A percentile compares a stretch with the other conserved stretches of the same genome.
Evolutionary conservation across 331 rosid species (phyloP).

Genomic region (Prunus yedoensis): DNA sequence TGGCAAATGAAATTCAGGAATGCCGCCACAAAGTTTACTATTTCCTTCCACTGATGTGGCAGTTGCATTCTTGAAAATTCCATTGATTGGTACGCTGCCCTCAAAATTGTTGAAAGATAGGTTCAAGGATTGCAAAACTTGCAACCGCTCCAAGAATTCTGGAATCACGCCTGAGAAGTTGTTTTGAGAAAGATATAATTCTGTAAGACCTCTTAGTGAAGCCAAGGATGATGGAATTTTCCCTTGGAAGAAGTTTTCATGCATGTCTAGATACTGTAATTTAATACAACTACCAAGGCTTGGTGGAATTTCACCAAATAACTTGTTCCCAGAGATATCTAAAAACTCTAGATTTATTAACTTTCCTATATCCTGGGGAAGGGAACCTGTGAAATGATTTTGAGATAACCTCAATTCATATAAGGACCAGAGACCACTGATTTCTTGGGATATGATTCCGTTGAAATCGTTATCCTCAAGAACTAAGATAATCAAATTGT

Average conservation of each 20-base stretch:
- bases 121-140: not conserved
- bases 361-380: not conserved
- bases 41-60: conserved; percentile 16
- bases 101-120: not conserved
- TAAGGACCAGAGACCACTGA: not conserved
- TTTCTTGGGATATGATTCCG: not conserved
- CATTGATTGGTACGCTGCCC: conserved; percentile 14
- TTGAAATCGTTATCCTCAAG: not conserved
- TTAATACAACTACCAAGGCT: no score
- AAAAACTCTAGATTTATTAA: not conserved
- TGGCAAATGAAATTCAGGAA: no score
- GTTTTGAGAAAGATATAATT: not conserved
- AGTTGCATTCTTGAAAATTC: conserved; percentile 12
- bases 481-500: not conserved
- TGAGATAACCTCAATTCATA: not conserved
- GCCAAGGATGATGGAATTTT: no score
- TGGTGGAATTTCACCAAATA: no score
- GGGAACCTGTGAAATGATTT: not conserved
- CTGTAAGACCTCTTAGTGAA: no score
- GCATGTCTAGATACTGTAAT: no score
- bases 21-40: no score
- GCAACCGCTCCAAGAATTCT: not conserved
- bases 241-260: no score
- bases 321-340: not conserved
- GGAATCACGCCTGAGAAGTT: not conserved